These are phyloP conservation scores for Canariomyces notabilis DNA, from an alignment of 2,329 filamentous ascomycete species.

Conservation along the genomic window DNA sequence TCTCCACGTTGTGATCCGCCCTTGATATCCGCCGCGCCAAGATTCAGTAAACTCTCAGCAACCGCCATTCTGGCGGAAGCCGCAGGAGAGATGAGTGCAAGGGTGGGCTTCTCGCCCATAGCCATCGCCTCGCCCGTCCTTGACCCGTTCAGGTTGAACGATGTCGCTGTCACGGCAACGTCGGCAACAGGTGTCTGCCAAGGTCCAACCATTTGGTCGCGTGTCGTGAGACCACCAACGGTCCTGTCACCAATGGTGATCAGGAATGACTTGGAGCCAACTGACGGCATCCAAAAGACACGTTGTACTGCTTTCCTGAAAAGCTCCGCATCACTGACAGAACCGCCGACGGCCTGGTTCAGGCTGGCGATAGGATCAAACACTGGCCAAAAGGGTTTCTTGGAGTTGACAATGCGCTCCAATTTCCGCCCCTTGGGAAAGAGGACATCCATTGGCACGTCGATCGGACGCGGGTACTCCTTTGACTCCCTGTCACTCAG, in stretches of 20 bases:
- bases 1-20: conserved; percentile 52
- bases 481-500: conserved; percentile 75
- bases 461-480: conserved; percentile 72
- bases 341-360: conserved; percentile 55
- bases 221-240: conserved; percentile 80
- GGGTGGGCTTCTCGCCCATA: conserved; percentile 85
- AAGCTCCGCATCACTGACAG: conserved; percentile 48
- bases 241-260: conserved; percentile 94
- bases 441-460: conserved; percentile 80
- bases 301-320: conserved; percentile 66
- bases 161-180: conserved; percentile 85
- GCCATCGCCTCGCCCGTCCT: conserved; percentile 93
- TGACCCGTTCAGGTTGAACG: conserved; percentile 57
- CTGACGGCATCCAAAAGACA: conserved; percentile 78
- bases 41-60: conserved; percentile 86
- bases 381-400: conserved; percentile 59
- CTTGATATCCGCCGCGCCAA: conserved; percentile 66
- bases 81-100: conserved; percentile 83
- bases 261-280: conserved; percentile 95
- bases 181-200: conserved; percentile 95
- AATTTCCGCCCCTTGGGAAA: conserved; percentile 87
- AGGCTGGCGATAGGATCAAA: conserved; percentile 69
- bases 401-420: conserved; percentile 66
- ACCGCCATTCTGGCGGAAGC: conserved; percentile 96
- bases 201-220: conserved; percentile 93